Conservation (phyloP, 2,329 filamentous ascomycete species). For the Ambrosiella beaveri region DNA sequence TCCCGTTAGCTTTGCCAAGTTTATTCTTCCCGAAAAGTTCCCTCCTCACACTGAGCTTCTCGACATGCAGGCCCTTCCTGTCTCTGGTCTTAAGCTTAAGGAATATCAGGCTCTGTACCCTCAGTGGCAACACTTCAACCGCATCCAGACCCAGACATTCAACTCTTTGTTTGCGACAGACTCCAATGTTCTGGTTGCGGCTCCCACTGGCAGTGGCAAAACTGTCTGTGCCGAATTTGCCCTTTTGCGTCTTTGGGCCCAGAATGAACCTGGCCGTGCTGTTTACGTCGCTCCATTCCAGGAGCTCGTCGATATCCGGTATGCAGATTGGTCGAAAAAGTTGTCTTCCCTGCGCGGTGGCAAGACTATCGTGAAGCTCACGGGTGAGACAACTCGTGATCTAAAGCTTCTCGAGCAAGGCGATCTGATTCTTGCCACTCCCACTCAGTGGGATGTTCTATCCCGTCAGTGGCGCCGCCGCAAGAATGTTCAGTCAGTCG, state of each 20-base stretch:
- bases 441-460: conserved; percentile 85
- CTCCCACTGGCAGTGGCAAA: conserved; percentile 90
- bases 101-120: conserved; percentile 72
- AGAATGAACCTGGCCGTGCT: conserved; percentile 43
- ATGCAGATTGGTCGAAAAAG: conserved; percentile 72
- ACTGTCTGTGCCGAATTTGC: conserved; percentile 94
- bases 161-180: conserved; percentile 82
- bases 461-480: conserved; percentile 92
- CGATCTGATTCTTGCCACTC: conserved; percentile 82
- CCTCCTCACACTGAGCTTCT: conserved; percentile 83
- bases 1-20: conserved; percentile 84
- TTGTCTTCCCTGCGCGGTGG: conserved; percentile 57
- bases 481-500: conserved; percentile 83
- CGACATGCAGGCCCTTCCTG: conserved; percentile 78
- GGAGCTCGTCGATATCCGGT: conserved; percentile 68
- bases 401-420: conserved; percentile 73
- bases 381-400: conserved; percentile 80
- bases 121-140: conserved; percentile 80
- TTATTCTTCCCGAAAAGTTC: conserved; percentile 89
- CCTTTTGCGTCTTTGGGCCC: conserved; percentile 68
- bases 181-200: conserved; percentile 83
- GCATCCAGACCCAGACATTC: conserved; percentile 93
- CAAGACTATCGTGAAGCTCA: conserved; percentile 82
- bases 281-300: conserved; percentile 94
- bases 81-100: conserved; percentile 71